Conservation (phyloP, 805 yeast species). For the Candida krabiensis region DNA sequence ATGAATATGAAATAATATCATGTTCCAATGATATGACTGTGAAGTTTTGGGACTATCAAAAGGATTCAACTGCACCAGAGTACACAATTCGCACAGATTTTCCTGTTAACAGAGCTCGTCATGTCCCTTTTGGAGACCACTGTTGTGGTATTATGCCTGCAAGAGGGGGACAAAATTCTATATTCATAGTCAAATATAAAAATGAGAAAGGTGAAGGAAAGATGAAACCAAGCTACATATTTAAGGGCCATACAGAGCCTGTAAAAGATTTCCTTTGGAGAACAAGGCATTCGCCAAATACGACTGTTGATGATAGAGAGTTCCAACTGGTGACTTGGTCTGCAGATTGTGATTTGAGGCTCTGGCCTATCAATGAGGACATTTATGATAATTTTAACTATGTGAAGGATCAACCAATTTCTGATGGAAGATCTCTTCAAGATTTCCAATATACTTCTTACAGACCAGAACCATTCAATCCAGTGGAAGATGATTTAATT, state of each 20-base stretch:
- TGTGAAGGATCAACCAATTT: constrained; percentile 37
- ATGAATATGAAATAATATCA: constrained; percentile 63
- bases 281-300: constrained; percentile 46
- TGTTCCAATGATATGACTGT: constrained; percentile 86
- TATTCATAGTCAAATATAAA: constrained; percentile 54
- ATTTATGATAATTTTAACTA: constrained; percentile 48
- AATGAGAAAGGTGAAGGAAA: constrained; percentile 35
- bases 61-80: constrained; percentile 43
- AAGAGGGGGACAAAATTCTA: constrained; percentile 75
- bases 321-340: constrained; percentile 95
- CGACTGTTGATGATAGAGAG: constrained; percentile 65
- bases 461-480: constrained; percentile 47
- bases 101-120: constrained; percentile 88
- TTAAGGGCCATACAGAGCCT: constrained; percentile 81
- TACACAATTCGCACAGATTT: constrained; percentile 68
- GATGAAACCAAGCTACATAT: constrained; percentile 55
- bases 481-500: constrained; percentile 23
- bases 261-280: constrained; percentile 91
- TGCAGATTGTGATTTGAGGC: constrained; percentile 76
- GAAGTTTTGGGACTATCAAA: constrained; percentile 73
- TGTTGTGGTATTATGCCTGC: constrained; percentile 90
- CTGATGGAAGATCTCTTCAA: constrained; percentile 34
- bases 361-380: constrained; percentile 69
- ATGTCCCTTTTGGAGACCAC: constrained; percentile 80
- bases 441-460: constrained; percentile 43